Conservation (phyloP, 2,329 filamentous ascomycete species). For the Clonostachys rhizophaga region DNA sequence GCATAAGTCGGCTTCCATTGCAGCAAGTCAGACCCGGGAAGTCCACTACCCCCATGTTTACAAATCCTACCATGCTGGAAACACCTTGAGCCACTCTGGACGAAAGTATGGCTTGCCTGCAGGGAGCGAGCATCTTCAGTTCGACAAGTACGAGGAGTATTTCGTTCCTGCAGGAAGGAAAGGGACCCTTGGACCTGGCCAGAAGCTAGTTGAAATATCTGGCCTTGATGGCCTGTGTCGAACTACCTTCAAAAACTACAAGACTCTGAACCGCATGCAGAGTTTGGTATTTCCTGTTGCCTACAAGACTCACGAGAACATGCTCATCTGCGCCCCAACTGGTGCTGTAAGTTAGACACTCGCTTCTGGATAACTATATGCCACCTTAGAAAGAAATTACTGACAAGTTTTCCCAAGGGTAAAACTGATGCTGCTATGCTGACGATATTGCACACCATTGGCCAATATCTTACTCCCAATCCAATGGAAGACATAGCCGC, state of each 20-base stretch:
- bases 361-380: not conserved
- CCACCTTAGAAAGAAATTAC: constrained; percentile 5
- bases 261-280: constrained; percentile 94
- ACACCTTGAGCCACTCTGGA: constrained; percentile 75
- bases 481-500: constrained; percentile 70
- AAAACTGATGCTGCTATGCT: constrained; percentile 99
- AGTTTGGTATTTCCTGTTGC: constrained; percentile 93
- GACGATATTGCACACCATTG: constrained; percentile 85
- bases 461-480: constrained; percentile 77
- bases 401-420: constrained; percentile 41
- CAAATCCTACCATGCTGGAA: constrained; percentile 76
- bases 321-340: constrained; percentile 96
- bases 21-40: constrained; percentile 66
- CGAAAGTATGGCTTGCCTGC: constrained; percentile 77
- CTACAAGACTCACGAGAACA: constrained; percentile 94
- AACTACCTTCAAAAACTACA: constrained; percentile 92
- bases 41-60: constrained; percentile 92
- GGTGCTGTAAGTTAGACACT: constrained; percentile 60
- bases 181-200: constrained; percentile 66
- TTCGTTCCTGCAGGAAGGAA: constrained; percentile 78
- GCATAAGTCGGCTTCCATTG: constrained; percentile 75
- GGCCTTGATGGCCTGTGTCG: constrained; percentile 86
- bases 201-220: constrained; percentile 72
- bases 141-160: constrained; percentile 83
- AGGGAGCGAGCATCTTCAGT: constrained; percentile 67